A percentile compares a stretch with the other conserved stretches of the same genome.
These are phyloP conservation scores for Trichomonas vaginalis DNA, from an alignment of 208 protist genomes.

Conservation along the genomic window DNA sequence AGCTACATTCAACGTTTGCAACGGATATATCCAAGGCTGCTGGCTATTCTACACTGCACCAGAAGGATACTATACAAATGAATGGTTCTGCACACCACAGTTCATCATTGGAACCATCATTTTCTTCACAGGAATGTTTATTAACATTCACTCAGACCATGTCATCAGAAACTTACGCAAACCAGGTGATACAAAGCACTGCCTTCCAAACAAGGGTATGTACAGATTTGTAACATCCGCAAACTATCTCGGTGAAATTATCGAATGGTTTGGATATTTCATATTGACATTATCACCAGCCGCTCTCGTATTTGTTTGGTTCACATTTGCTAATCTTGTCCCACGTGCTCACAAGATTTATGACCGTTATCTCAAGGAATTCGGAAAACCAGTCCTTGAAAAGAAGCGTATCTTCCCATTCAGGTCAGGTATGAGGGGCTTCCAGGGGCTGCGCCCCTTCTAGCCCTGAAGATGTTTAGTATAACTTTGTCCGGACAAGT, in stretches of 20 bases:
- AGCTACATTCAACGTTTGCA: not conserved
- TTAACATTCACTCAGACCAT: not conserved
- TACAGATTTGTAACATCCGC: not conserved
- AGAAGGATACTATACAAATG: not conserved
- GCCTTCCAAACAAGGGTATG: not conserved
- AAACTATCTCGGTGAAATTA: constrained; percentile 6
- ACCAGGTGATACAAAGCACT: not conserved
- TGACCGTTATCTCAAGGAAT: not conserved
- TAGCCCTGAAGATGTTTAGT: too few species aligned
- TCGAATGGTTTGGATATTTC: not conserved
- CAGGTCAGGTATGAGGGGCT: too few species aligned
- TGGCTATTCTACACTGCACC: not conserved
- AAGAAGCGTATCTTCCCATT: not conserved
- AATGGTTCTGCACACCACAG: not conserved
- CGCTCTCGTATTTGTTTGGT: not conserved
- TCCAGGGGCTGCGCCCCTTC: too few species aligned
- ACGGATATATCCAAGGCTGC: not conserved
- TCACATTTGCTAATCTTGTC: not conserved
- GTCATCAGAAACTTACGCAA: not conserved
- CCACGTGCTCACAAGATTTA: not conserved
- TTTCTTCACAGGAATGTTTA: not conserved
- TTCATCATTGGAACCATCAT: not conserved
- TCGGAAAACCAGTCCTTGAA: not conserved
- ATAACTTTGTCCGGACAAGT: too few species aligned
- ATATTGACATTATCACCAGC: not conserved